Conservation (phyloP, 164 flowering plant genomes). For the Santalum album region DNA sequence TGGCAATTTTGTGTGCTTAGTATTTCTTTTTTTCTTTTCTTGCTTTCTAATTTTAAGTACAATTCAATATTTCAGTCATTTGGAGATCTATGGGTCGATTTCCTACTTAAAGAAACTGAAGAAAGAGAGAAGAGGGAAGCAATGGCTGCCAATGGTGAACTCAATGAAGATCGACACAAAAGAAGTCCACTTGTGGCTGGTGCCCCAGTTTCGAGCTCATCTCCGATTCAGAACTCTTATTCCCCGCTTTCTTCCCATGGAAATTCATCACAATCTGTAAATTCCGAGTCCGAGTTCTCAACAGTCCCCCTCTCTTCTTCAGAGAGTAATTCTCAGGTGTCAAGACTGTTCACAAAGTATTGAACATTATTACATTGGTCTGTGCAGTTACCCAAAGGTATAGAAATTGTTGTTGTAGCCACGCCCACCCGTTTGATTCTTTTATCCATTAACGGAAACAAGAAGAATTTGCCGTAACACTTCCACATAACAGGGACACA, state of each 20-base stretch:
- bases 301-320: slow-evolving; percentile 69
- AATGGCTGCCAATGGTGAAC: slow-evolving; percentile 18
- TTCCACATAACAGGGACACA: too few species aligned
- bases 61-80: slow-evolving; percentile 53
- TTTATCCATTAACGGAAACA: slow-evolving; percentile 9
- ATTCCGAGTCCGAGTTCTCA: slow-evolving; percentile 63
- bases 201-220: slow-evolving; percentile 10
- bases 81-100: slow-evolving; percentile 98
- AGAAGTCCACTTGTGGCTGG: slow-evolving; percentile 11
- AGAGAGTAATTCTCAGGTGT: slow-evolving; percentile 35
- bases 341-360: slow-evolving; percentile 43
- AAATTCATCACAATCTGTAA: slow-evolving; percentile 25
- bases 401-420: slow-evolving; percentile 13
- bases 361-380: slow-evolving; percentile 9
- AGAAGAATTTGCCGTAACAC: too few species aligned
- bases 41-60: not conserved
- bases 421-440: slow-evolving; percentile 12
- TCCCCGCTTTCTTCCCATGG: slow-evolving; percentile 14
- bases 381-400: slow-evolving; percentile 22
- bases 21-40: too few species aligned
- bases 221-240: slow-evolving; percentile 13
- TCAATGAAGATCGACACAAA: slow-evolving; percentile 18
- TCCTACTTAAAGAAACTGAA: slow-evolving; percentile 88
- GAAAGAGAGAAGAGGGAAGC: slow-evolving; percentile 68
- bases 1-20: too few species aligned